phyloP scores from a whole-genome alignment of 2,329 filamentous ascomycete species.

The Arthrobotrys musiformis region DNA sequence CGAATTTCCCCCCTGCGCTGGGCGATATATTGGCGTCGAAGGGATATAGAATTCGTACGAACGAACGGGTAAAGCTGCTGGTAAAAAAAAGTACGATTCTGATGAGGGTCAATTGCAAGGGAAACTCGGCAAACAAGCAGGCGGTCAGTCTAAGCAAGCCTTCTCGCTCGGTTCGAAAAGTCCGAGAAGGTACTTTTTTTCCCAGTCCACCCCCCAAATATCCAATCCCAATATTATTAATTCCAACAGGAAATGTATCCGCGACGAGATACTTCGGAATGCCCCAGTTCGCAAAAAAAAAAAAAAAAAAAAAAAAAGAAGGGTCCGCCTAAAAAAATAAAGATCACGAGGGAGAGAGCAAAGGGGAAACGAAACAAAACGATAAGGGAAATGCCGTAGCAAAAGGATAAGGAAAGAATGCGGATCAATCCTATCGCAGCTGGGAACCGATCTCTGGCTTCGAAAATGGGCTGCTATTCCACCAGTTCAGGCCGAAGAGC shows the following conservation, averaged over 20 bases:
- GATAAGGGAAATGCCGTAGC: not conserved
- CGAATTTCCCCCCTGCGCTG: not conserved
- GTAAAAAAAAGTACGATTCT: not conserved
- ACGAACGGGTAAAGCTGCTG: slow-evolving; percentile 5
- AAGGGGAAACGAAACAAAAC: not conserved
- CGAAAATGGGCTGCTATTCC: not conserved
- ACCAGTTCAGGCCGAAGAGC: not conserved
- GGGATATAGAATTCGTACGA: slow-evolving; percentile 11
- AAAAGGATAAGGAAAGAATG: not conserved
- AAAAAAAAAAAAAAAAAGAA: not conserved
- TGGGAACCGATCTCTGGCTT: not conserved
- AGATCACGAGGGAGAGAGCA: not conserved
- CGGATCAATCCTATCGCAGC: not conserved
- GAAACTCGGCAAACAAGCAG: slow-evolving; percentile 11
- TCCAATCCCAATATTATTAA: not conserved
- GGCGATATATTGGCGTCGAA: not conserved
- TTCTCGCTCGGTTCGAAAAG: slow-evolving; percentile 24
- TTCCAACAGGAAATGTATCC: slow-evolving; percentile 6
- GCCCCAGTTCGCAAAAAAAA: not conserved
- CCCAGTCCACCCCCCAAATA: not conserved
- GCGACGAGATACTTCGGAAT: slow-evolving; percentile 7
- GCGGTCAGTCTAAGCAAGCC: not conserved
- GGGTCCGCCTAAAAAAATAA: not conserved
- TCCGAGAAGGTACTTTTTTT: slow-evolving; percentile 1
- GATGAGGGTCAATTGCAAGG: slow-evolving; percentile 1